Percentiles rank a stretch among this genome's conserved stretches.
phyloP scores from a whole-genome alignment of 148 eudicot genomes.

The Drosera capensis region DNA sequence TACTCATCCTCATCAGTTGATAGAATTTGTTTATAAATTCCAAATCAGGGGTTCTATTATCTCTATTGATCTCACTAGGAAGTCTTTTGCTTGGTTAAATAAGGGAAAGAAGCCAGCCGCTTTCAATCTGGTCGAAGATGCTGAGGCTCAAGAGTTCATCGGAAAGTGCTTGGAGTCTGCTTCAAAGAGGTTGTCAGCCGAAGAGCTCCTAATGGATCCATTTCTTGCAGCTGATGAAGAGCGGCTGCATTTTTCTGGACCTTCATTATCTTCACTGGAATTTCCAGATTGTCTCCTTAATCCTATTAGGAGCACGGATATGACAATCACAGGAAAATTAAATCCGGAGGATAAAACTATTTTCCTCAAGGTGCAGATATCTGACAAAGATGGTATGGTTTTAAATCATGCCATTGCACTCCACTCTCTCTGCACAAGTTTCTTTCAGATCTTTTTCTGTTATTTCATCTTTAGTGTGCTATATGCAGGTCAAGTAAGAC shows the following conservation, averaged over 20 bases:
- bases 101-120: constrained; percentile 74
- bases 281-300: constrained; percentile 13
- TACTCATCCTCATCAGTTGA: no score
- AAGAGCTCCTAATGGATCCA: constrained; percentile 46
- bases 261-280: constrained; percentile 10
- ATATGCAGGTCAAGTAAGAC: constrained; percentile 29
- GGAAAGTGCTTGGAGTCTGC: constrained; percentile 57
- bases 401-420: not conserved
- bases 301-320: constrained; percentile 26
- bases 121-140: constrained; percentile 39
- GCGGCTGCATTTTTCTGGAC: constrained; percentile 4
- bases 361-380: constrained; percentile 53
- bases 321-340: constrained; percentile 70
- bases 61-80: not conserved
- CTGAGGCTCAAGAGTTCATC: constrained; percentile 45
- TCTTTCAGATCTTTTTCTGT: not conserved
- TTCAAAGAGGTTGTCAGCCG: constrained; percentile 53
- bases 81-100: not conserved
- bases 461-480: not conserved
- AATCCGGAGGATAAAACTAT: constrained; percentile 46
- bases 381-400: constrained; percentile 39
- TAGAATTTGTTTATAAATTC: no score
- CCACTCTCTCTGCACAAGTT: not conserved
- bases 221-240: constrained; percentile 39
- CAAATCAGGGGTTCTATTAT: not conserved